Conservation (phyloP, 768 basidiomycete species). For the Tephrocybe rancida region DNA sequence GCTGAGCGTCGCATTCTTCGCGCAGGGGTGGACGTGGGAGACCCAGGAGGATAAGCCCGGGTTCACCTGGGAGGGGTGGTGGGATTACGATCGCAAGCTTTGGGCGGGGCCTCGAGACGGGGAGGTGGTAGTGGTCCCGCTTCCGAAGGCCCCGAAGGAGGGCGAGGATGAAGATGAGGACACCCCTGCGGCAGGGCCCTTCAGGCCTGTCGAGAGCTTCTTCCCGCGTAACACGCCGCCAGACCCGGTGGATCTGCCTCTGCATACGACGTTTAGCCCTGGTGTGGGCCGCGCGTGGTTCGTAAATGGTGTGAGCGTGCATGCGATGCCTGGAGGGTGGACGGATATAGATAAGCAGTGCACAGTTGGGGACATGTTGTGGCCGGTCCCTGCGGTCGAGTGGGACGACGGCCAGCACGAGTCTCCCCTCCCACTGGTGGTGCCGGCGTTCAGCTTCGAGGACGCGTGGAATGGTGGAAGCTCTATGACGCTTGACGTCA, state of each 20-base stretch:
- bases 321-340: constrained; percentile 55
- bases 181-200: no score
- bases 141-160: no score
- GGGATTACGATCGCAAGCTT: constrained; percentile 67
- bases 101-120: constrained; percentile 64
- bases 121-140: no score
- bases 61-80: constrained; percentile 72
- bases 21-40: constrained; percentile 87
- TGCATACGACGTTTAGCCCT: no score
- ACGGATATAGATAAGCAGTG: no score
- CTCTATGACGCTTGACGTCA: constrained; percentile 48
- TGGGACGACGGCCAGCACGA: constrained; percentile 49
- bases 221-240: no score
- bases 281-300: no score
- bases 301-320: no score
- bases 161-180: no score
- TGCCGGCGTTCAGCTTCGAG: constrained; percentile 50
- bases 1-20: constrained; percentile 79
- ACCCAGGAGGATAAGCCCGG: constrained; percentile 59
- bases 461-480: constrained; percentile 79
- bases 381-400: constrained; percentile 58
- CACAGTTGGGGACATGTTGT: constrained; percentile 67
- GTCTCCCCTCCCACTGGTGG: constrained; percentile 42
- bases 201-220: no score
- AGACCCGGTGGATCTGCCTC: no score